Evolutionary conservation across 1,284 basidiomycete genomes (phyloP), one percentile per base, ranked within the genome.

Genomic region (Fomitopsis palustris): DNA sequence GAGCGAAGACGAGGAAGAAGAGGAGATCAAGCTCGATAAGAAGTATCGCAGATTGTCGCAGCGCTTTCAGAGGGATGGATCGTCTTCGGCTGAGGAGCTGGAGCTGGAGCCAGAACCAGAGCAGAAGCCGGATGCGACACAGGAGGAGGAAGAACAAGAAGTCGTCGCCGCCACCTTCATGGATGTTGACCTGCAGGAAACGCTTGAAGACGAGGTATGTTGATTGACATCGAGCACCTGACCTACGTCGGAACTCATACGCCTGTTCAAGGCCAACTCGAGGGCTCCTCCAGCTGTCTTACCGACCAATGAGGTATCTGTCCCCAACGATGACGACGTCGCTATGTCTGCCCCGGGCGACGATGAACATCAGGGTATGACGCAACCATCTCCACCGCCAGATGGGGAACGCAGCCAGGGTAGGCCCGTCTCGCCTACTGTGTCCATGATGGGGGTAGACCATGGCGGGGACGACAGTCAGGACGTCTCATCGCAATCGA

Each of bases 71-170:
- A 65, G 61, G 14, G 59, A 53, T 2, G 64, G 31, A 3, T 60
- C 63, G 17, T 70, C 71, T 6, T 70, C 69, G 9, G 68, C 69
- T 43, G 71, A 71, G 10, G 70, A 67, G 12, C 52, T 33, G 2
- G 64, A 58, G 23, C 64, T 61, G 6, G 67, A 67, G 35, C 21
- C 27, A 4, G 47, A 23, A n/a, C n/a, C 58, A 3, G 59, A 35
- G 35, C 35, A 35, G 4, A 14, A 35, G 35, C 35, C 8, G 10
- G 35, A 35, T 14, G 35, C 10, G 35, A 12, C 35, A 7, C 35
- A 35, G 16, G 35, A 7, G 35, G 35, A 35, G 4, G 67, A 64
- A 1, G 63, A 60, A 16, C 65, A 57, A 10, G 47, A 56, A 19
- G 41, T 64, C 12, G 64, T 59, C 14, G 58, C 65, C 6, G 63